Percentiles rank a stretch among this genome's conserved stretches.
Evolutionary conservation across 2,329 filamentous ascomycete genomes (phyloP).

Genomic region (Penicillium sp.): DNA sequence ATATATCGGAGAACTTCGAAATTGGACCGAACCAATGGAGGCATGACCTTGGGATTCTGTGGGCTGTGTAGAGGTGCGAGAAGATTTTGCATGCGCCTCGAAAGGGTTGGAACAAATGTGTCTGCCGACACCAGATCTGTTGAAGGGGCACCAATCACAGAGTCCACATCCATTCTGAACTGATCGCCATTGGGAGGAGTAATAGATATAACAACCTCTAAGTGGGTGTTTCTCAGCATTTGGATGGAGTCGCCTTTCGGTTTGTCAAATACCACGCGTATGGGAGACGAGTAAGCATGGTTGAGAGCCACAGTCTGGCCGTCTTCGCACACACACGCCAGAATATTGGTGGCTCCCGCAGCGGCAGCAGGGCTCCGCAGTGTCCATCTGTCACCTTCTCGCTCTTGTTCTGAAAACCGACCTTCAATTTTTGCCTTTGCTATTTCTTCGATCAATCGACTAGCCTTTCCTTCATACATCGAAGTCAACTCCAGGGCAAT

Average conservation of each 20-base stretch:
- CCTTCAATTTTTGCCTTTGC: slow-evolving; percentile 83
- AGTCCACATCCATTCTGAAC: slow-evolving; percentile 60
- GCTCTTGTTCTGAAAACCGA: slow-evolving; percentile 78
- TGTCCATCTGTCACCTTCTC: slow-evolving; percentile 78
- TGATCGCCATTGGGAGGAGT: slow-evolving; percentile 64
- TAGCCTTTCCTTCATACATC: slow-evolving; percentile 73
- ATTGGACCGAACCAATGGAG: slow-evolving; percentile 73
- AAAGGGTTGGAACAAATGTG: slow-evolving; percentile 73
- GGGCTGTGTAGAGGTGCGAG: slow-evolving; percentile 70
- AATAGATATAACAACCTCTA: slow-evolving; percentile 62
- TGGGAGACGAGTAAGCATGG: slow-evolving; percentile 47
- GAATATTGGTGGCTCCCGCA: slow-evolving; percentile 54
- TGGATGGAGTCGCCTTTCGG: slow-evolving; percentile 31
- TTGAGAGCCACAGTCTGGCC: slow-evolving; percentile 46
- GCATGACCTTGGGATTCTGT: slow-evolving; percentile 48
- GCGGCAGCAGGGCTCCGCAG: slow-evolving; percentile 67
- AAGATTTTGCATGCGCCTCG: slow-evolving; percentile 71
- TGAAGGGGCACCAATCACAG: slow-evolving; percentile 69
- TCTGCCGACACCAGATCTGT: slow-evolving; percentile 71
- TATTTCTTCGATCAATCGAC: slow-evolving; percentile 79
- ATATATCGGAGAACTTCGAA: slow-evolving; percentile 73
- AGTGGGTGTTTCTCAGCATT: slow-evolving; percentile 33
- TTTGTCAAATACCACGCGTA: slow-evolving; percentile 39
- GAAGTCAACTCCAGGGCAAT: slow-evolving; percentile 73
- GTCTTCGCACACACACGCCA: slow-evolving; percentile 48